phyloP scores from a whole-genome alignment of 192 early-diverging fungal genomes.

The Chytriomyces sp. region DNA sequence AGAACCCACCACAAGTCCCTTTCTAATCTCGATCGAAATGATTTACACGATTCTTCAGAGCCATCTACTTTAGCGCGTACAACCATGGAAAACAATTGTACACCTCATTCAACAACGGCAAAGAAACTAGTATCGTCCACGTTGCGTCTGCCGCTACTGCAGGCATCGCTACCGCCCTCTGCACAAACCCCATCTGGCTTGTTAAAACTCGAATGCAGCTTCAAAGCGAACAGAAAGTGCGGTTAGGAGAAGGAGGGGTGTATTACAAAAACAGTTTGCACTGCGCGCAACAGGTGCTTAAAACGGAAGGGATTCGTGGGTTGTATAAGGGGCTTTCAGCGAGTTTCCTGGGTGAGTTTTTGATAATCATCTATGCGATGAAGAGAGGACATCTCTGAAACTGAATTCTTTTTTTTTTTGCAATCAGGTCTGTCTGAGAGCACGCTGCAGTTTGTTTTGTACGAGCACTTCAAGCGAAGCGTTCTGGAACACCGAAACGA shows the following conservation, averaged over 20 bases:
- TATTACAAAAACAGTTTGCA: constrained; percentile 80
- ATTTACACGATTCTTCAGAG: constrained; percentile 49
- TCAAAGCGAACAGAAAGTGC: constrained; percentile 52
- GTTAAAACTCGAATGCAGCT: constrained; percentile 96
- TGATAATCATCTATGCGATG: not conserved
- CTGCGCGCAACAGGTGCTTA: constrained; percentile 70
- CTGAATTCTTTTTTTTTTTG: not conserved
- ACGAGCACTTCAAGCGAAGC: constrained; percentile 85
- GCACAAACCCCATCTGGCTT: constrained; percentile 98
- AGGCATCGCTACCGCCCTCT: constrained; percentile 75
- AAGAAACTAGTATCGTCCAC: constrained; percentile 81
- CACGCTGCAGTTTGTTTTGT: constrained; percentile 94
- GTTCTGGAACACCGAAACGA: constrained; percentile 4
- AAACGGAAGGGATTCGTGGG: constrained; percentile 80
- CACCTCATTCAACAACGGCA: constrained; percentile 72
- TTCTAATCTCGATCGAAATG: not conserved
- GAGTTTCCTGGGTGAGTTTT: constrained; percentile 71
- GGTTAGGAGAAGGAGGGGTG: not conserved
- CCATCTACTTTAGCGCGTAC: constrained; percentile 94
- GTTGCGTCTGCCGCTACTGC: constrained; percentile 78
- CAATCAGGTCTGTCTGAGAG: constrained; percentile 79
- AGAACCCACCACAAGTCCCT: not conserved
- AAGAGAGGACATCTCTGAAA: not conserved
- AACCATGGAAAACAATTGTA: constrained; percentile 84
- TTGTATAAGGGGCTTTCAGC: constrained; percentile 92